These are phyloP conservation scores for Suillus subluteus DNA, from an alignment of 768 basidiomycete genomes.

Conservation along the genomic window DNA sequence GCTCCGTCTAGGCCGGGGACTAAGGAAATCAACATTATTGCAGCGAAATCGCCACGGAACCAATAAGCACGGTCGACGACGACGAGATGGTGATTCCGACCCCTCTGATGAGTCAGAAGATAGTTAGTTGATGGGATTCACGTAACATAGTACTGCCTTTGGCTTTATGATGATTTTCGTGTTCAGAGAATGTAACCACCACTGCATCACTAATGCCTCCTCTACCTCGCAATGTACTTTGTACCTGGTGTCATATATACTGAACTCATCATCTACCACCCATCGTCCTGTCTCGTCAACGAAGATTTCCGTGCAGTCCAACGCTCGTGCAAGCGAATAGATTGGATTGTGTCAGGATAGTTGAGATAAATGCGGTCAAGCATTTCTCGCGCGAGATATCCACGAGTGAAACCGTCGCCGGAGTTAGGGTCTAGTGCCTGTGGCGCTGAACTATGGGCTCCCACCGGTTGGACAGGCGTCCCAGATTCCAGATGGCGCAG, in stretches of 20 bases:
- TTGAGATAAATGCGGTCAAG: conserved; percentile 50
- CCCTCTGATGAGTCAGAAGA: conserved; percentile 75
- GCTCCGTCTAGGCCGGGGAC: conserved; percentile 25
- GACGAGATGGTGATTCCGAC: conserved; percentile 60
- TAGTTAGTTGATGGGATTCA: conserved; percentile 31
- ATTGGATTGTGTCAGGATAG: conserved; percentile 51
- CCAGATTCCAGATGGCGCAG: conserved; percentile 55
- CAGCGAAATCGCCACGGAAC: conserved; percentile 85
- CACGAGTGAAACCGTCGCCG: conserved; percentile 26
- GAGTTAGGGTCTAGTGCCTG: conserved; percentile 21
- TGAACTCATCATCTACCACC: conserved; percentile 23
- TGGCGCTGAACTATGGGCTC: conserved; percentile 22
- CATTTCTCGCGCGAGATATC: conserved; percentile 41
- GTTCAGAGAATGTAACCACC: conserved; percentile 12
- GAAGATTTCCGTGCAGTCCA: conserved; percentile 30
- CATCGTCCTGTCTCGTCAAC: conserved; percentile 14
- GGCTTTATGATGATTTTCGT: conserved; percentile 9
- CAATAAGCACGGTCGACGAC: conserved; percentile 59
- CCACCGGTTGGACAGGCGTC: conserved; percentile 47
- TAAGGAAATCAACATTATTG: conserved; percentile 23
- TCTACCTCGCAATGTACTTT: conserved; percentile 29
- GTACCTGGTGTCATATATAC: conserved; percentile 10
- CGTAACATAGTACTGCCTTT: conserved; percentile 17
- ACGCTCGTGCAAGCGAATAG: conserved; percentile 38
- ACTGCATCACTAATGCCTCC: conserved; percentile 21